A percentile compares a stretch with the other conserved stretches of the same genome.
phyloP scores from a whole-genome alignment of 2,329 filamentous ascomycete species.

The Whalleya microplaca region DNA sequence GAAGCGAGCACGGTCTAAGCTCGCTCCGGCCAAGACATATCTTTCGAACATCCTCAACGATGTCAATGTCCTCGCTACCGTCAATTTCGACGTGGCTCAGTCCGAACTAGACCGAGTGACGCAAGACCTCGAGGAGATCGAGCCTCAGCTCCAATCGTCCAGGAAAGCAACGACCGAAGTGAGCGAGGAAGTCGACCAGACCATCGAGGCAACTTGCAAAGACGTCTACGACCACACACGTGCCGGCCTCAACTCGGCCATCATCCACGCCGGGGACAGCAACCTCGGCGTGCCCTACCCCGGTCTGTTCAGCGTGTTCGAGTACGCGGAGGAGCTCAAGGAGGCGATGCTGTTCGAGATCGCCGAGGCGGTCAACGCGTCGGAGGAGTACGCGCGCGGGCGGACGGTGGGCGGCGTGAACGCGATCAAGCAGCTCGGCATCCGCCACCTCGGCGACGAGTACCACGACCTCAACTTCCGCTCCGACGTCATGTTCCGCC shows the following conservation, averaged over 20 bases:
- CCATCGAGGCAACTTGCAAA: conserved; percentile 82
- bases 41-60: conserved; percentile 91
- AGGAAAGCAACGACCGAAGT: conserved; percentile 80
- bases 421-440: conserved; percentile 83
- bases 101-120: conserved; percentile 83
- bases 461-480: conserved; percentile 87
- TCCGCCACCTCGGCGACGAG: conserved; percentile 85
- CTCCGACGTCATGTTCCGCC: conserved; percentile 91
- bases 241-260: conserved; percentile 73
- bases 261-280: conserved; percentile 73
- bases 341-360: conserved; percentile 90
- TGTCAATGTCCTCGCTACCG: conserved; percentile 77
- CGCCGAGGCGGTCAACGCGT: conserved; percentile 73
- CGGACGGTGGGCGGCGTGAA: conserved; percentile 82
- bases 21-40: conserved; percentile 94
- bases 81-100: conserved; percentile 86
- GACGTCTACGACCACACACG: conserved; percentile 87
- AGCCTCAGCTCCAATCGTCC: conserved; percentile 83
- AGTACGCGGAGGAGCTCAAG: conserved; percentile 92
- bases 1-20: conserved; percentile 91
- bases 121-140: conserved; percentile 77
- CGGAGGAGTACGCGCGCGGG: conserved; percentile 82
- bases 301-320: conserved; percentile 81
- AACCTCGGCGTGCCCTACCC: conserved; percentile 86
- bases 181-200: conserved; percentile 77